These are phyloP conservation scores for Lathyrus tuberosus DNA, from an alignment of 306 rosid genomes.

Conservation along the genomic window DNA sequence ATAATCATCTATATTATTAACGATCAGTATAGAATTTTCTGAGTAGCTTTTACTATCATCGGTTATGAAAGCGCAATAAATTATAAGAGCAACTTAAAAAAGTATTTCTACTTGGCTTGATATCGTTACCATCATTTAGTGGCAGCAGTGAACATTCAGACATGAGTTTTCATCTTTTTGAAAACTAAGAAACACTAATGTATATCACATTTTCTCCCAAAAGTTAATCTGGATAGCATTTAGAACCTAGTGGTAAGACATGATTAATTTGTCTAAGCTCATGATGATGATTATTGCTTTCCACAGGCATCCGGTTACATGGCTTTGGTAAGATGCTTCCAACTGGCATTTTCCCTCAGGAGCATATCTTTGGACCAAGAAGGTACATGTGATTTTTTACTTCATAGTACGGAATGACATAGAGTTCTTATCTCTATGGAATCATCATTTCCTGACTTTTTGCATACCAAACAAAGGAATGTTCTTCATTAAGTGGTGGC, in stretches of 20 bases:
- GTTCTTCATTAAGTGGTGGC: conserved; percentile 25
- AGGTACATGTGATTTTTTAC: conserved; percentile 51
- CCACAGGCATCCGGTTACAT: conserved; percentile 75
- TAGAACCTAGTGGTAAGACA: conserved; percentile 4
- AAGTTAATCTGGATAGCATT: conserved; percentile 31
- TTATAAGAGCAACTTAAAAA: neutral
- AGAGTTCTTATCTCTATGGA: conserved; percentile 16
- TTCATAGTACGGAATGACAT: conserved; percentile 13
- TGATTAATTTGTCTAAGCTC: conserved; percentile 21
- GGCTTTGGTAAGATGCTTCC: conserved; percentile 85
- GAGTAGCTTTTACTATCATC: neutral
- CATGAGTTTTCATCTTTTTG: conserved; percentile 17
- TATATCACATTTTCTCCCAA: conserved; percentile 6
- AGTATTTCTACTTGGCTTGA: conserved; percentile 14
- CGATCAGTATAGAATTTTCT: neutral
- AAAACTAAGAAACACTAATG: conserved; percentile 23
- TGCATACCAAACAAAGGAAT: conserved; percentile 19
- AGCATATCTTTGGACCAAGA: conserved; percentile 70
- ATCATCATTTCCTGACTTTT: conserved; percentile 29
- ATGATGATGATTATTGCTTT: conserved; percentile 41
- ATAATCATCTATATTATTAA: conserved; percentile 16
- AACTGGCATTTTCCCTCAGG: conserved; percentile 87
- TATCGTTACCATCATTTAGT: conserved; percentile 17
- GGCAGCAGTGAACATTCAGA: conserved; percentile 4
- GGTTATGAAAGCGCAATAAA: conserved; percentile 20